Base-by-base conservation (phyloP, 2,329 filamentous ascomycete species). In the Aspergillus ochraceus region DNA sequence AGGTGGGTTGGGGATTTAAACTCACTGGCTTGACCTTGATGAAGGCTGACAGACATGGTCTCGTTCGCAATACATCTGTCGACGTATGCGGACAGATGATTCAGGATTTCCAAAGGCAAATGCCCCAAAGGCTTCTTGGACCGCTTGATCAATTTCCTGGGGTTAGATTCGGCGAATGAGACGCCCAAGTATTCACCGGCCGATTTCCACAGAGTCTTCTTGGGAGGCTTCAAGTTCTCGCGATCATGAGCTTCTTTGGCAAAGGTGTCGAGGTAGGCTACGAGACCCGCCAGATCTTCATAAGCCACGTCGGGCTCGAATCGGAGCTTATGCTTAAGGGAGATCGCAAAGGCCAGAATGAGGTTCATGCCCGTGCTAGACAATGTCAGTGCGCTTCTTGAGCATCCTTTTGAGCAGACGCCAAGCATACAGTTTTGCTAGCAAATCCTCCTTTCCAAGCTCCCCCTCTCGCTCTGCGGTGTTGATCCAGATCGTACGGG, bases 291-390 rank as follows among this genome's bases (percentile, higher is more conserved):
- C 5, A 96, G 80, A 69, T 95, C 91, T 1, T 88, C 84, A 72
- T 95, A 94, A 55, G 88, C 84, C 36, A 88, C 86, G 68, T 90
- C 91, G 1, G 91, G 91, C 72, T 96, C 91, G 73, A 94, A 94
- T 32, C 91, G 90, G 32, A 96, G 84, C 68, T 87, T 88, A 77
- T 95, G 91, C 78, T 94, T 94, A 60, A 96, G 81, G 1, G 91
- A 79, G 19, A 90, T 81, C n/a, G 90, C 84, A 68, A 90, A 95
- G 2, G 90, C 89, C 29, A 91, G 84, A 63, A 95, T 82, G 6
- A 95, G 81, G 72, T 95, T 94, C 74, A 95, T 85, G 6, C 87
- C 87, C 17, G 87, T 87, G 46, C 69, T 72, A 42, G 11, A 12
- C 3, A 8, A 5, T 20, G 58, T 71, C 50, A 71, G 63, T 55